Conservation (phyloP, 2,329 filamentous ascomycete species). For the Aciculosporium take region DNA sequence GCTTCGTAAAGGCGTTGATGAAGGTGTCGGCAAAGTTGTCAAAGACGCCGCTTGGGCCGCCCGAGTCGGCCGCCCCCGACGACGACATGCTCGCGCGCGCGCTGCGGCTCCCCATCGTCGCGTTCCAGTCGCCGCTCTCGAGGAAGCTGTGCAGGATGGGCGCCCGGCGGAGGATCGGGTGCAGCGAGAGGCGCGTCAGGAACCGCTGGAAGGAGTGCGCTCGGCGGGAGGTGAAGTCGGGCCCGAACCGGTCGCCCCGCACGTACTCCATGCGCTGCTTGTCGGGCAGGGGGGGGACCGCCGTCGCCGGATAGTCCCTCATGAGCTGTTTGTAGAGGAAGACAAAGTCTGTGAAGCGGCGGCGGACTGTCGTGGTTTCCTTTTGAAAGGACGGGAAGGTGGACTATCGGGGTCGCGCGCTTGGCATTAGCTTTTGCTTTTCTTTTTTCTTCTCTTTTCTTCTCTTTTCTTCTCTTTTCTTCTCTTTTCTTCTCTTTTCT, state of each 20-base stretch:
- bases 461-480: no score
- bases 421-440: neutral
- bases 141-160: slow-evolving; percentile 78
- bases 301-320: slow-evolving; percentile 79
- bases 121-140: slow-evolving; percentile 91
- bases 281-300: slow-evolving; percentile 86
- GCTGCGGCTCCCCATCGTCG: slow-evolving; percentile 72
- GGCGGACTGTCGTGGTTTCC: slow-evolving; percentile 61
- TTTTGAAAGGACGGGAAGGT: slow-evolving; percentile 89
- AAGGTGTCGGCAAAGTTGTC: slow-evolving; percentile 94
- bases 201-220: slow-evolving; percentile 88
- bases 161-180: slow-evolving; percentile 75
- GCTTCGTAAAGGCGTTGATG: slow-evolving; percentile 92
- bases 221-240: slow-evolving; percentile 79
- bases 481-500: no score
- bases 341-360: slow-evolving; percentile 94
- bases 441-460: neutral
- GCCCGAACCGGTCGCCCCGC: slow-evolving; percentile 83
- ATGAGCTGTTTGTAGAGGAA: slow-evolving; percentile 87
- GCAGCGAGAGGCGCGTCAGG: slow-evolving; percentile 69
- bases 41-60: slow-evolving; percentile 55
- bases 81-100: slow-evolving; percentile 44
- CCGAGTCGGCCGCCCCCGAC: slow-evolving; percentile 19
- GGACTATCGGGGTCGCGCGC: slow-evolving; percentile 59
- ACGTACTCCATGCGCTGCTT: slow-evolving; percentile 99